Percentiles rank a stretch among this genome's conserved stretches.
phyloP scores from a whole-genome alignment of 2,329 filamentous ascomycete genomes.

The Aciculosporium take region DNA sequence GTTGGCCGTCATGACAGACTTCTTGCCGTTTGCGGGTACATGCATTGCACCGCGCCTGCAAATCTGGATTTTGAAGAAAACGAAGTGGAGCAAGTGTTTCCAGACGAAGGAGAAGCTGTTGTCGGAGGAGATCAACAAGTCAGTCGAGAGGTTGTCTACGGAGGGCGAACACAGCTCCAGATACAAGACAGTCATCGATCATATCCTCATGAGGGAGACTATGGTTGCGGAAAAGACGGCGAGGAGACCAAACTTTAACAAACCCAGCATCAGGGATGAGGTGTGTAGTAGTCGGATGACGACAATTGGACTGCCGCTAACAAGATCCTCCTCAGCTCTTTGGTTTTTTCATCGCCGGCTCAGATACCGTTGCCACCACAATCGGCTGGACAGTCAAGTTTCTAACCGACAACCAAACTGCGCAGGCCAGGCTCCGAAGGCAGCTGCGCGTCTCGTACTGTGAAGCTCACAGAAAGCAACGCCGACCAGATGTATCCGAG shows the following conservation, averaged over 20 bases:
- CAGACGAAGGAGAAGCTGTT: slow-evolving; percentile 4
- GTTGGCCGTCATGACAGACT: not conserved
- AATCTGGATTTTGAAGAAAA: slow-evolving; percentile 14
- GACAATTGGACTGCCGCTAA: not conserved
- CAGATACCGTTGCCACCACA: slow-evolving; percentile 8
- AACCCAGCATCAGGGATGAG: slow-evolving; percentile 19
- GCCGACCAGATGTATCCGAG: slow-evolving; percentile 16
- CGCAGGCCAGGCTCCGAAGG: slow-evolving; percentile 9
- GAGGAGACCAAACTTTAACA: slow-evolving; percentile 16
- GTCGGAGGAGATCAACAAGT: slow-evolving; percentile 4
- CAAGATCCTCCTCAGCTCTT: slow-evolving; percentile 6
- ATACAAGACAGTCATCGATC: not conserved
- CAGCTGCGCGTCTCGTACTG: slow-evolving; percentile 9
- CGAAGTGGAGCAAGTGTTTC: slow-evolving; percentile 2
- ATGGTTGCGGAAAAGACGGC: slow-evolving; percentile 16
- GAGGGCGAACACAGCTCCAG: not conserved
- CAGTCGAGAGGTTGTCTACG: not conserved
- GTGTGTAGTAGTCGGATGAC: slow-evolving; percentile 5
- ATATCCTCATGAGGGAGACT: not conserved
- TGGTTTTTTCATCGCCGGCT: slow-evolving; percentile 14
- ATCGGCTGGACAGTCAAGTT: slow-evolving; percentile 3
- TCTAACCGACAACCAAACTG: slow-evolving; percentile 3
- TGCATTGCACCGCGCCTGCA: slow-evolving; percentile 8
- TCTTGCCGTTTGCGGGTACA: not conserved
- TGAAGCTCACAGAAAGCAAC: slow-evolving; percentile 8